Evolutionary conservation across 2,329 filamentous ascomycete genomes (phyloP), one percentile per base, ranked within the genome.

Genomic region (Cladosporium sp.): DNA sequence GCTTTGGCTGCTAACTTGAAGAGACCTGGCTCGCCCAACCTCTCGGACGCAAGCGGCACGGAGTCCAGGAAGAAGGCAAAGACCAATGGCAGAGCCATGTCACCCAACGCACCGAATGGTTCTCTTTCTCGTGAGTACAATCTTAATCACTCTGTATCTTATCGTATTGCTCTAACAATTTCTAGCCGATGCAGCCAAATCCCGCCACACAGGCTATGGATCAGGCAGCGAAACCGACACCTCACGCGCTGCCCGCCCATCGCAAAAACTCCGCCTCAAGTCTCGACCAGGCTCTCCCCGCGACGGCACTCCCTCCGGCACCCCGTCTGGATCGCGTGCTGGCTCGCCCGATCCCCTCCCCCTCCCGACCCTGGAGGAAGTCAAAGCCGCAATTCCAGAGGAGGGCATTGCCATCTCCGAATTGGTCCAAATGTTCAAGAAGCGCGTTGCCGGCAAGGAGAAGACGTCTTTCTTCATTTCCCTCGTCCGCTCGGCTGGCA

Each of bases 31-130:
- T 96, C 90, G 13, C 89, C 91, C 3, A 86, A 91, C 57, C 78
- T 88, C 27, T 96, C 90, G 2, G 92, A 97, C 66, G 89, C 89
- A 8, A 95, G 89, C 66, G 92, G 89, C 47, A 95, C 91, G 60
- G 92, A 97, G 67, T 92, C 88, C 1, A 85, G 86, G 58, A 90
- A 93, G 71, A 89, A 88, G 73, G 66, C 69, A 30, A 74, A 73
- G 61, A 39, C 54, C n/a, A 71, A 72, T 58, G 57, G 61, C n/a
- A 32, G 50, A 30, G 53, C 81, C 80, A 36, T 56, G 24, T 50
- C 58, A 27, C 27, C 42, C 7, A 54, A 51, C 38, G 49, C 50
- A 9, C 40, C 54, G 9, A 57, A 57, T 7, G 58, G 50, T 52
- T 47, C 66, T 8, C 41, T 57, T n/a, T 59, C 61, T 24, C 56